A percentile compares a stretch with the other conserved stretches of the same genome.
phyloP scores from a whole-genome alignment of 2,329 filamentous ascomycete species.

The Fusarium xylarioides region DNA sequence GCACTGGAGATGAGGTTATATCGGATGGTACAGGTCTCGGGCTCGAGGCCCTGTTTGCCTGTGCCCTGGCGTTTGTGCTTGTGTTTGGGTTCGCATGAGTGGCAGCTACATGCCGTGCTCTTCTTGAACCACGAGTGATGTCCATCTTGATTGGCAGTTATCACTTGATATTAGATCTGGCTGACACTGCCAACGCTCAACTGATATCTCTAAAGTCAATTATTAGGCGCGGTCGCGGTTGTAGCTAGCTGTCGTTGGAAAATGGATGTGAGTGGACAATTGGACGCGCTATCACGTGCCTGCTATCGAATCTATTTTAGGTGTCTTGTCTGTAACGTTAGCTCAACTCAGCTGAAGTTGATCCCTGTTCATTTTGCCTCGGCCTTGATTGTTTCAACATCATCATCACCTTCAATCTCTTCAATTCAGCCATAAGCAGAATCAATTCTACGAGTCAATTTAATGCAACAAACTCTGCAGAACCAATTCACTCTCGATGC shows the following conservation, averaged over 20 bases:
- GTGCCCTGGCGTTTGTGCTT: slow-evolving; percentile 7
- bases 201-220: not conserved
- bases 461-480: slow-evolving; percentile 2
- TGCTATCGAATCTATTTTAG: not conserved
- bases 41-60: slow-evolving; percentile 17
- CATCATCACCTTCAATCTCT: not conserved
- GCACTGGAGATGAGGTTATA: slow-evolving; percentile 27
- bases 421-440: not conserved
- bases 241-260: not conserved
- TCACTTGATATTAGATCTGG: not conserved
- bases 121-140: slow-evolving; percentile 31
- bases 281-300: slow-evolving; percentile 31
- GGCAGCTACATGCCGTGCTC: slow-evolving; percentile 36
- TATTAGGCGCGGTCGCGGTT: slow-evolving; percentile 30
- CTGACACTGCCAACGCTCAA: not conserved
- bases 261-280: slow-evolving; percentile 15
- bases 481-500: not conserved
- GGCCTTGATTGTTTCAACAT: slow-evolving; percentile 7
- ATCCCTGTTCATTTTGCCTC: not conserved
- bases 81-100: slow-evolving; percentile 8
- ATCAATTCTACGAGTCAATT: not conserved
- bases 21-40: slow-evolving; percentile 13
- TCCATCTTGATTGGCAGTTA: slow-evolving; percentile 18
- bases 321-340: not conserved
- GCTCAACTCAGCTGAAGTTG: not conserved